Conservation (phyloP, 1,284 basidiomycete genomes). For the Gomphus bonarii region DNA sequence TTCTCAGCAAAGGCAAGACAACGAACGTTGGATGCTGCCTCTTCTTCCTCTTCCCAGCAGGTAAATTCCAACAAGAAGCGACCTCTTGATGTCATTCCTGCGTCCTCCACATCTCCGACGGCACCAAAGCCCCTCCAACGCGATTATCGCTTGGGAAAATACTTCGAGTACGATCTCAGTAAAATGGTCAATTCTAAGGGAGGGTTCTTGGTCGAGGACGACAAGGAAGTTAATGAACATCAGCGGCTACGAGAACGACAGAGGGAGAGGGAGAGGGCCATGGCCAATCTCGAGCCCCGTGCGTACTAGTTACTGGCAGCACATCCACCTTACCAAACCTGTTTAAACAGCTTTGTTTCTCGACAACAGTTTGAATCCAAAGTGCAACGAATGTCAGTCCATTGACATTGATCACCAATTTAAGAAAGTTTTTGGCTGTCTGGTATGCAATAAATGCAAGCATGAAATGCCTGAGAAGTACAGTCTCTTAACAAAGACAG, state of each 20-base stretch:
- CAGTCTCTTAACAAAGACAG: constrained; percentile 94
- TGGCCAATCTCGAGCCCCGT: constrained; percentile 66
- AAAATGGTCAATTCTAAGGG: constrained; percentile 95
- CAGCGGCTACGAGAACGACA: constrained; percentile 63
- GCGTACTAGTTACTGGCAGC: constrained; percentile 20
- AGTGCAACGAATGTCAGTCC: constrained; percentile 74
- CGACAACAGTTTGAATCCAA: constrained; percentile 63
- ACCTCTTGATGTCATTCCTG: constrained; percentile 36
- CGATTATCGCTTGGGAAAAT: constrained; percentile 69
- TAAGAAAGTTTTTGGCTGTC: constrained; percentile 70
- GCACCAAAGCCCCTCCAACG: constrained; percentile 50
- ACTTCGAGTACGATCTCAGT: constrained; percentile 93
- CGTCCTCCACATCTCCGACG: constrained; percentile 51
- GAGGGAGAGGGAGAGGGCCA: constrained; percentile 57
- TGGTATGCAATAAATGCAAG: constrained; percentile 87
- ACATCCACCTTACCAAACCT: not conserved
- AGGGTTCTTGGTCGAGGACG: constrained; percentile 83
- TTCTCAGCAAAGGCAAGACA: constrained; percentile 40
- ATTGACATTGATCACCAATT: constrained; percentile 80
- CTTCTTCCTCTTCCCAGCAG: constrained; percentile 35
- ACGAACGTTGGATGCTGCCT: constrained; percentile 35
- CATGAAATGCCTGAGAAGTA: constrained; percentile 86
- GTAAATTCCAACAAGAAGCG: constrained; percentile 51
- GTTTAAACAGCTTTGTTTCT: constrained; percentile 48
- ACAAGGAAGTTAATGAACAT: constrained; percentile 62